These are phyloP conservation scores for Penicillium brevicompactum DNA, from an alignment of 2,329 filamentous ascomycete species.

Conservation along the genomic window DNA sequence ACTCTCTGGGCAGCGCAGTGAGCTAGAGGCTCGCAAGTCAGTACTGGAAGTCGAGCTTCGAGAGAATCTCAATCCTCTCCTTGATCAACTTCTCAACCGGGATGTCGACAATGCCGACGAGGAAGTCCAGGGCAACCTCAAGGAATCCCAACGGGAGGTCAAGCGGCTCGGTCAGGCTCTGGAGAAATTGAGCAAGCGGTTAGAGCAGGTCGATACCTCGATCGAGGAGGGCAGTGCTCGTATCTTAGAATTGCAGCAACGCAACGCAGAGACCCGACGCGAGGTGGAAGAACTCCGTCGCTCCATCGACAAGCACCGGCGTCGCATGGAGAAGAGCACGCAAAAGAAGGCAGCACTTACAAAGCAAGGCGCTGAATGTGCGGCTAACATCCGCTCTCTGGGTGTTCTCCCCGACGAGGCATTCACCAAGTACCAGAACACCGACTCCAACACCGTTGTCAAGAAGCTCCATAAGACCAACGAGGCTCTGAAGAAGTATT, in stretches of 20 bases:
- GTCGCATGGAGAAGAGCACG: slow-evolving; percentile 87
- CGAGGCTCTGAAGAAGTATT: slow-evolving; percentile 91
- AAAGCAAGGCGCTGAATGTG: slow-evolving; percentile 76
- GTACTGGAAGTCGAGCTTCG: slow-evolving; percentile 82
- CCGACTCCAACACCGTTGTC: slow-evolving; percentile 73
- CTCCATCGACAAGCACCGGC: slow-evolving; percentile 82
- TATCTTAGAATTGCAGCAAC: slow-evolving; percentile 62
- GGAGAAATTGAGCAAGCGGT: slow-evolving; percentile 66
- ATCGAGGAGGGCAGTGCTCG: slow-evolving; percentile 63
- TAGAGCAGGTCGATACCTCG: slow-evolving; percentile 73
- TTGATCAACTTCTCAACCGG: slow-evolving; percentile 80
- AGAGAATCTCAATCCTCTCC: slow-evolving; percentile 82
- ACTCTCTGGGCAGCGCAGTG: slow-evolving; percentile 70
- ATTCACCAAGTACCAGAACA: slow-evolving; percentile 84
- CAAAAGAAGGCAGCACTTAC: slow-evolving; percentile 81
- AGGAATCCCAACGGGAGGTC: slow-evolving; percentile 78
- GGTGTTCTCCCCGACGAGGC: slow-evolving; percentile 93
- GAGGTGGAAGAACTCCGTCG: slow-evolving; percentile 74
- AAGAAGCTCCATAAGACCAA: slow-evolving; percentile 85
- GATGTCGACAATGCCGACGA: slow-evolving; percentile 68
- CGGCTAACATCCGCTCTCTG: slow-evolving; percentile 86
- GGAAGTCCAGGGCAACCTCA: slow-evolving; percentile 64
- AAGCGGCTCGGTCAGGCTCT: slow-evolving; percentile 73
- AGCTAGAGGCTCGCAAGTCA: slow-evolving; percentile 78
- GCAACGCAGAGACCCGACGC: slow-evolving; percentile 65